Conservation (phyloP, 129 eudicot genomes). For the Artemisia argyi region DNA sequence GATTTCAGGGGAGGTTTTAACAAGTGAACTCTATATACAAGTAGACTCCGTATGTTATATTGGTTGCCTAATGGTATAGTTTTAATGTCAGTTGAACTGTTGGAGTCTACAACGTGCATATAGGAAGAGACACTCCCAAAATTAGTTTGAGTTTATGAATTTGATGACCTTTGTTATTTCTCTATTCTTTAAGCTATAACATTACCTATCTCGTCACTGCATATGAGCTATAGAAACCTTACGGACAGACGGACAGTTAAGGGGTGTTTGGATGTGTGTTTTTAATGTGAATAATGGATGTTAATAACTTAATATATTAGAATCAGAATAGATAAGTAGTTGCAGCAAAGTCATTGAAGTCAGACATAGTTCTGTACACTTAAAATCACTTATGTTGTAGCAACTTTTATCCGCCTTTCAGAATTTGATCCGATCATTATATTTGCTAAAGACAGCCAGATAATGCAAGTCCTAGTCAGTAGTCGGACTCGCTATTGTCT, state of each 20-base stretch:
- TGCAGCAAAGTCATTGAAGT: background rate
- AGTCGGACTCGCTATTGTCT: background rate
- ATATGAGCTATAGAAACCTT: constrained; percentile 4
- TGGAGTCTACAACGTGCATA: constrained; percentile 7
- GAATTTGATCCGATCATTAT: background rate
- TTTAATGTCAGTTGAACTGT: background rate
- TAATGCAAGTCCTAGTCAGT: too few relatives aligned
- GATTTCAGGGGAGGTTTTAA: background rate
- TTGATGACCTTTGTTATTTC: background rate
- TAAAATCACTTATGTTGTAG: constrained; percentile 4
- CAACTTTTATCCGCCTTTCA: background rate
- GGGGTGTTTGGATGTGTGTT: background rate
- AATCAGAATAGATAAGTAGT: too few relatives aligned
- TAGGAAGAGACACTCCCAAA: background rate
- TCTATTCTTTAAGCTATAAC: background rate
- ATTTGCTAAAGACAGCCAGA: too few relatives aligned
- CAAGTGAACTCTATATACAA: background rate
- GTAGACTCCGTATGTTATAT: background rate
- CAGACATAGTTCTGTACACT: background rate
- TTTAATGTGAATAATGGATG: background rate
- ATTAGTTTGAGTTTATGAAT: background rate
- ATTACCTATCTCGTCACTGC: background rate
- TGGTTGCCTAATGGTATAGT: background rate
- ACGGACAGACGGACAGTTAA: background rate
- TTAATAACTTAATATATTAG: too few relatives aligned